Evolutionary conservation across 306 rosid species (phyloP).

Genomic region (Cucurbita maxima): DNA sequence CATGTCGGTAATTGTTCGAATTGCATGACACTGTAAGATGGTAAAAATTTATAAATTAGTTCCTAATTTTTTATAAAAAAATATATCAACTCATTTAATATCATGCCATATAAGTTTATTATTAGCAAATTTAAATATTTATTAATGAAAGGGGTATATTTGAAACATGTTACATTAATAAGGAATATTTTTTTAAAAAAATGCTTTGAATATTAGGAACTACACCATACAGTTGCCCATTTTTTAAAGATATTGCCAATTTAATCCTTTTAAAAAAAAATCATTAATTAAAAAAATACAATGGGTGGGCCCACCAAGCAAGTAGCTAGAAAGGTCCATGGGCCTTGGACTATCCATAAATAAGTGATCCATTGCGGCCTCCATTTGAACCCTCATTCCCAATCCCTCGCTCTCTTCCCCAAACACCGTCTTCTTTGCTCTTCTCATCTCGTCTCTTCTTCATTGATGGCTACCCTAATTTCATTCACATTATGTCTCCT

Average conservation of each 20-base stretch:
- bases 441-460: not conserved
- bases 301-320: not conserved
- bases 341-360: not conserved
- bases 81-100: too few relatives aligned
- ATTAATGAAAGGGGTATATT: too few relatives aligned
- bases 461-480: not conserved
- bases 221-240: too few relatives aligned
- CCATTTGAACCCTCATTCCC: not conserved
- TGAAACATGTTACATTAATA: too few relatives aligned
- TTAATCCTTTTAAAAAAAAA: not conserved
- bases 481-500: not conserved
- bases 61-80: too few relatives aligned
- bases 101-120: too few relatives aligned
- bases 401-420: not conserved
- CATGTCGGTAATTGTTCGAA: too few relatives aligned
- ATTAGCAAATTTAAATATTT: too few relatives aligned
- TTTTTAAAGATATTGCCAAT: not conserved
- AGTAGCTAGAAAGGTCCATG: not conserved
- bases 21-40: too few relatives aligned
- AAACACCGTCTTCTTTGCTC: not conserved
- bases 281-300: not conserved
- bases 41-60: too few relatives aligned
- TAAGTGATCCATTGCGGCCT: not conserved
- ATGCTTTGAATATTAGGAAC: too few relatives aligned
- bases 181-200: too few relatives aligned